Evolutionary conservation across 768 basidiomycete genomes (phyloP).

Genomic region (Lactifluus subvellereus): DNA sequence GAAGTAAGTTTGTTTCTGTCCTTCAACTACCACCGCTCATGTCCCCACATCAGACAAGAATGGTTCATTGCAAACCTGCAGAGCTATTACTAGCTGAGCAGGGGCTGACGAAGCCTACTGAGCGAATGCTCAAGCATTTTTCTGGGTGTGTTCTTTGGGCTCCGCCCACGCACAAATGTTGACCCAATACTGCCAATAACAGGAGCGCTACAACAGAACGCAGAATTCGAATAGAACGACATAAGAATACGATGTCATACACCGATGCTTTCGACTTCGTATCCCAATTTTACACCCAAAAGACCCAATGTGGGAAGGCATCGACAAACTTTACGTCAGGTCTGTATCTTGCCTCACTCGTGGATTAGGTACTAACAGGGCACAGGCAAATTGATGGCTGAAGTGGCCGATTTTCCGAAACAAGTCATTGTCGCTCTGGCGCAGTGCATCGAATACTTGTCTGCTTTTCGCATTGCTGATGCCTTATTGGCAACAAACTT

Average conservation of each 20-base stretch:
- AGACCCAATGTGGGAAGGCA: conserved; percentile 35
- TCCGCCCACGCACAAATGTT: background rate
- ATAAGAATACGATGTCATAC: conserved; percentile 49
- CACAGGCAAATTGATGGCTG: conserved; percentile 56
- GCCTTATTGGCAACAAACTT: conserved; percentile 71
- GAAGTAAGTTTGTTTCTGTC: conserved; percentile 45
- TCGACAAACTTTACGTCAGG: conserved; percentile 45
- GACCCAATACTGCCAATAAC: conserved; percentile 10
- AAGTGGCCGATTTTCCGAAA: conserved; percentile 61
- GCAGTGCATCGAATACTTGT: conserved; percentile 63
- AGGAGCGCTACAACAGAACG: conserved; percentile 28
- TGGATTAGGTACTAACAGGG: conserved; percentile 3
- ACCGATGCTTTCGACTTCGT: conserved; percentile 64
- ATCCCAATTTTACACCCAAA: conserved; percentile 59
- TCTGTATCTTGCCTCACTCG: conserved; percentile 25
- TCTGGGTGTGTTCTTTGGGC: conserved; percentile 41
- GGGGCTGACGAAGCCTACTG: conserved; percentile 60
- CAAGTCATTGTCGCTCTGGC: conserved; percentile 67
- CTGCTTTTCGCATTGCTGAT: conserved; percentile 70
- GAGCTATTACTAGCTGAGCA: conserved; percentile 66
- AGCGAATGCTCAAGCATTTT: conserved; percentile 70
- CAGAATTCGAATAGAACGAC: conserved; percentile 59
- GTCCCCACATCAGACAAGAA: conserved; percentile 54
- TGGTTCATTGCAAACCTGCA: conserved; percentile 77
- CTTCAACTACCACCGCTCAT: background rate